A percentile compares a stretch with the other conserved stretches of the same genome.
phyloP scores from a whole-genome alignment of 805 yeast genomes.

The Sungouiella blattae region DNA sequence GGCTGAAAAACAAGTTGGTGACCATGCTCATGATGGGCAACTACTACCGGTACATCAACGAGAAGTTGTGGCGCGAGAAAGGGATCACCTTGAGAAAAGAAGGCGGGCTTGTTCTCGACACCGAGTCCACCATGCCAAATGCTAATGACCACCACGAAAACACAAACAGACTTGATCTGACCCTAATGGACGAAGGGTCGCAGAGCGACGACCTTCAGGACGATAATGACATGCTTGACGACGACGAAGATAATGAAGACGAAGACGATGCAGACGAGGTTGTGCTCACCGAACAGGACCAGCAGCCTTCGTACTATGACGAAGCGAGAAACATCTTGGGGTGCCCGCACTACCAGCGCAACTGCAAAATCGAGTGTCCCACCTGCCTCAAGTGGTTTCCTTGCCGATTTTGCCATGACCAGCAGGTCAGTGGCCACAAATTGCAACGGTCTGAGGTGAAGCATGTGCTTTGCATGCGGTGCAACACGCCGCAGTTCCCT shows the following conservation, averaged over 20 bases:
- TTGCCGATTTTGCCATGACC: conserved; percentile 85
- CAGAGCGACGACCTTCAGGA: conserved; percentile 2
- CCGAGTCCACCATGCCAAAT: conserved; percentile 17
- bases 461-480: conserved; percentile 77
- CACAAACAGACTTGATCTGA: too few species aligned
- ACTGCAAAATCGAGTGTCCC: conserved; percentile 80
- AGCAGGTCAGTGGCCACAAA: conserved; percentile 55
- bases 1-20: conserved; percentile 47
- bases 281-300: conserved; percentile 45
- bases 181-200: not conserved
- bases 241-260: conserved; percentile 4
- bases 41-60: conserved; percentile 47
- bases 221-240: conserved; percentile 2
- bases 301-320: conserved; percentile 45
- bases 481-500: conserved; percentile 74
- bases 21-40: conserved; percentile 70
- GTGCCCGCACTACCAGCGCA: conserved; percentile 78
- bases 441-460: conserved; percentile 52
- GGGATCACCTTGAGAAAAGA: conserved; percentile 1
- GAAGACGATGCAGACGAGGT: conserved; percentile 35
- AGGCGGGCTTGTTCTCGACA: not conserved
- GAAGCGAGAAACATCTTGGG: conserved; percentile 52
- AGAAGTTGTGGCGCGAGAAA: conserved; percentile 16
- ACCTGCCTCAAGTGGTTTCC: conserved; percentile 71
- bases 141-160: conserved; percentile 7